phyloP scores from a whole-genome alignment of 352 stramenopile genomes.

The Globisporangium mamillatum region DNA sequence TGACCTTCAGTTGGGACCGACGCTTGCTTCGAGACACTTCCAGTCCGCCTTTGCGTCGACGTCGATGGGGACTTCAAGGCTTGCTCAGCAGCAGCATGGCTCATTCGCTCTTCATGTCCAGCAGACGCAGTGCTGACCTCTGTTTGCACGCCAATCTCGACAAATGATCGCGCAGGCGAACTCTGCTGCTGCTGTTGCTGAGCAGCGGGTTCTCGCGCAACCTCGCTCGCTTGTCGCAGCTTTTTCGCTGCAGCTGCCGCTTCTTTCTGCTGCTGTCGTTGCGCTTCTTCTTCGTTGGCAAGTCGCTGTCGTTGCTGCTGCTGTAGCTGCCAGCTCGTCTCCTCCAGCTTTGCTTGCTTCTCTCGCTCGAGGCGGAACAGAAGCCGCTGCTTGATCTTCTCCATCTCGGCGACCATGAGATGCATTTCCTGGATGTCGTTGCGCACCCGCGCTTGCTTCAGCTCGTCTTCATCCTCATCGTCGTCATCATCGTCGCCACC shows the following conservation, averaged over 20 bases:
- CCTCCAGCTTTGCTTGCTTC: constrained; percentile 18
- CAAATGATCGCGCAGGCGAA: neutral
- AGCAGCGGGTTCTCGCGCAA: neutral
- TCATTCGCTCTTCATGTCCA: neutral
- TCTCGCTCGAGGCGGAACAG: constrained; percentile 41
- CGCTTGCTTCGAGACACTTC: neutral
- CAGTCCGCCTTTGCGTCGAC: constrained; percentile 3
- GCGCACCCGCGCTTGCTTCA: constrained; percentile 35
- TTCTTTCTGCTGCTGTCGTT: constrained; percentile 5
- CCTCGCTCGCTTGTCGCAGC: neutral
- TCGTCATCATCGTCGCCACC: neutral
- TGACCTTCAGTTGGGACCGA: constrained; percentile 12
- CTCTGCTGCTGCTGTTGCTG: neutral
- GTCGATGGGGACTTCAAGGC: neutral
- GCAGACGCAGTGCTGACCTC: neutral
- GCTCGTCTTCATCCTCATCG: constrained; percentile 5
- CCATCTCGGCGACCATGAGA: constrained; percentile 58
- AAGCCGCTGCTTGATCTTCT: constrained; percentile 49
- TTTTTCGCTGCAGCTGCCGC: neutral
- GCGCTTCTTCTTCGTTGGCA: constrained; percentile 14
- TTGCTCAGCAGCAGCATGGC: neutral
- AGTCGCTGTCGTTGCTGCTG: constrained; percentile 1
- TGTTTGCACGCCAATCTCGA: constrained; percentile 18
- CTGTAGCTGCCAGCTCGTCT: constrained; percentile 21
- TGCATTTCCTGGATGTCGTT: constrained; percentile 42